Conservation (phyloP, 1,139 yeast genomes). For the Yamadazyma membranifaciens region DNA sequence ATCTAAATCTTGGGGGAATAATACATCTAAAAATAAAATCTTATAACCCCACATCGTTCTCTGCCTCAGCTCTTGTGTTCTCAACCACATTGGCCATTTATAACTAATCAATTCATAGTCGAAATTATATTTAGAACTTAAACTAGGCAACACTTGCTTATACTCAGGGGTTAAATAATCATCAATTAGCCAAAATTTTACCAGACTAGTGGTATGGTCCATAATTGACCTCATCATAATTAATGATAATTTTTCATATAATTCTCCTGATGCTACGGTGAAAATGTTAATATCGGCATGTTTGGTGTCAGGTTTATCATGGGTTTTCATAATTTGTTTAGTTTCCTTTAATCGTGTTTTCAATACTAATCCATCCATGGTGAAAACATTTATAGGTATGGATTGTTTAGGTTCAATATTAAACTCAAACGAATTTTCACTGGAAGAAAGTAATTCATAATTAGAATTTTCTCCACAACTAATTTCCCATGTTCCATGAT, state of each 20-base stretch:
- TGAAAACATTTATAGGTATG: constrained; percentile 29
- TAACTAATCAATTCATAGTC: constrained; percentile 74
- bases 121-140: constrained; percentile 58
- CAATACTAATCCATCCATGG: constrained; percentile 46
- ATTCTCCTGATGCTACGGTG: constrained; percentile 76
- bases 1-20: constrained; percentile 76
- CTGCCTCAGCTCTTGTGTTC: constrained; percentile 72
- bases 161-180: constrained; percentile 73
- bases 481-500: constrained; percentile 67
- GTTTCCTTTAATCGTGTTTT: constrained; percentile 31
- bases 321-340: neutral
- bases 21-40: constrained; percentile 77
- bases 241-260: constrained; percentile 69
- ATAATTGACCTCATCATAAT: constrained; percentile 81
- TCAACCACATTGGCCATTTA: constrained; percentile 91
- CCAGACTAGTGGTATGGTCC: constrained; percentile 60
- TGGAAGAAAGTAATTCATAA: constrained; percentile 42
- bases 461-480: constrained; percentile 16
- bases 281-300: constrained; percentile 74
- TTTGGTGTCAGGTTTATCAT: constrained; percentile 17
- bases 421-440: constrained; percentile 25
- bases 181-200: constrained; percentile 87
- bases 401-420: constrained; percentile 20
- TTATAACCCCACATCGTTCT: constrained; percentile 88
- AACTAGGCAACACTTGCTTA: constrained; percentile 54